These are phyloP conservation scores for Chlorencoelia australis DNA, from an alignment of 2,329 filamentous ascomycete genomes.

Conservation along the genomic window DNA sequence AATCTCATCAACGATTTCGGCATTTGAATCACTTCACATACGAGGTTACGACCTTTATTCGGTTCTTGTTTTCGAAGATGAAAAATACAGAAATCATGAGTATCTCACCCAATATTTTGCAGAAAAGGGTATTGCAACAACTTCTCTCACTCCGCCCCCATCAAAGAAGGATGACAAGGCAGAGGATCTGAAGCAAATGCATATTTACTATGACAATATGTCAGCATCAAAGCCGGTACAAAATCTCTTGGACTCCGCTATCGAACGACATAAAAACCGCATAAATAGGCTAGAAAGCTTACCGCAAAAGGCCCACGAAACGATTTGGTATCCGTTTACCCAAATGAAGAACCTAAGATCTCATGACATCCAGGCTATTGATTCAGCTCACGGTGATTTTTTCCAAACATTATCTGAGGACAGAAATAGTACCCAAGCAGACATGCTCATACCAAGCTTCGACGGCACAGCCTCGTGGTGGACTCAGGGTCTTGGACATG, in stretches of 20 bases:
- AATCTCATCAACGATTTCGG: constrained; percentile 70
- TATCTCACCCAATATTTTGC: constrained; percentile 62
- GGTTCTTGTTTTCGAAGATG: constrained; percentile 58
- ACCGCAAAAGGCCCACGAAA: constrained; percentile 46
- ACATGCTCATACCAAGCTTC: constrained; percentile 54
- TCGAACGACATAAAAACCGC: constrained; percentile 43
- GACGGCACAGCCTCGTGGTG: constrained; percentile 86
- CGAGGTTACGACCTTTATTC: constrained; percentile 68
- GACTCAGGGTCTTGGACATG: constrained; percentile 81
- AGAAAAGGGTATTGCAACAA: constrained; percentile 45
- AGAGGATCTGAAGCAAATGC: constrained; percentile 48
- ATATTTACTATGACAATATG: constrained; percentile 48
- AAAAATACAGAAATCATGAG: constrained; percentile 54
- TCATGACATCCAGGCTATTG: constrained; percentile 61
- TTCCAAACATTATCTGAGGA: constrained; percentile 48
- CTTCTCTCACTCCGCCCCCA: constrained; percentile 50
- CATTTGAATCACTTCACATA: constrained; percentile 68
- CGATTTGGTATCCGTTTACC: constrained; percentile 82
- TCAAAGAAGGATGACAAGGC: constrained; percentile 26
- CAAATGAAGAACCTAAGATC: constrained; percentile 58
- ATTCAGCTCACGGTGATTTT: constrained; percentile 69
- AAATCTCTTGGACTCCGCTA: constrained; percentile 40
- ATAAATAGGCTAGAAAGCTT: constrained; percentile 51
- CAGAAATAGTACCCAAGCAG: constrained; percentile 5
- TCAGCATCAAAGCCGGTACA: constrained; percentile 32